Evolutionary conservation across 495 filamentous ascomycete species (phyloP), one percentile per base, ranked within the genome.

Genomic region (Podospora tetraspora): DNA sequence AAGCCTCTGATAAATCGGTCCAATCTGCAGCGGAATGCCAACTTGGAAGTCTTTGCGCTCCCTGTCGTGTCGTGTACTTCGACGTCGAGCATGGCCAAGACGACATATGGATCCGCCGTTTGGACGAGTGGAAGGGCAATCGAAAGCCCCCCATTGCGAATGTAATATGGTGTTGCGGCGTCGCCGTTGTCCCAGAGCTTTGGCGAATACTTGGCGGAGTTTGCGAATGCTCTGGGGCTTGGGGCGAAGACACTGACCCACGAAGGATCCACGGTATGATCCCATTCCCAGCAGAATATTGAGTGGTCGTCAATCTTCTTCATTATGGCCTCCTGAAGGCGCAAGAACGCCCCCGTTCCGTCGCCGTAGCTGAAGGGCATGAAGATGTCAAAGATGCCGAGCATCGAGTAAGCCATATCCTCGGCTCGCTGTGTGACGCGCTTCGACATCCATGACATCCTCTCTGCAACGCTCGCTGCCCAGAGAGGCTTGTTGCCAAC

Each of bases 361-460:
- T 81, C 79, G 10, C 80, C 80, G 13, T 82, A 82, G 0, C 80
- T 30, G 23, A 81, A 22, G 0, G 80, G 76, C 75, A 82, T 81
- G n/a, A 72, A 70, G 1, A 82, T 68, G 1, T 62, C 68, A 3
- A 82, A 80, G 0, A 82, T 75, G 0, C 80, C 80, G 0, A 81
- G 57, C 0, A 81, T 61, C 13, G 74, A 79, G 34, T 82, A 81
- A 0, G 80, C 76, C 12, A 76, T 71, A 32, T 82, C 80, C 27
- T 82, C 79, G 0, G 1, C 0, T 0, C 75, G 61, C 4, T 0
- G 66, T 73, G 80, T 81, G 0, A 68, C 1, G 0, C 80, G 69
- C 0, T 69, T 59, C 0, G 79, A 73, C 2, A 73, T 77, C 80
- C 80, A 81, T 0, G 76, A 79, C 80, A 82, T 80, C 0, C 75